phyloP scores from a whole-genome alignment of 2,329 filamentous ascomycete species.

The Metarhizium humberi region DNA sequence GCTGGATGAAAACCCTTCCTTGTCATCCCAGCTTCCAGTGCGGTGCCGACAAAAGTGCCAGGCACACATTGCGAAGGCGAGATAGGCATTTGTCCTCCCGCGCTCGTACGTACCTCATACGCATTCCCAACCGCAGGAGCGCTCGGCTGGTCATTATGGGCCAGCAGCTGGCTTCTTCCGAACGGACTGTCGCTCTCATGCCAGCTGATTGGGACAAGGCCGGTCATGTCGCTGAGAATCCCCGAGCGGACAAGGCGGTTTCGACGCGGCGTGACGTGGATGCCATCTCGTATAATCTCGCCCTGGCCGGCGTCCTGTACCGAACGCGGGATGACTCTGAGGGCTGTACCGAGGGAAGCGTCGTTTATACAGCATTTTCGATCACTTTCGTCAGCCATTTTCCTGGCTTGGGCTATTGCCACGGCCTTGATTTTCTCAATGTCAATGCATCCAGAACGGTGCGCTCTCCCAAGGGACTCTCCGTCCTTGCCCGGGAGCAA shows the following conservation, averaged over 20 bases:
- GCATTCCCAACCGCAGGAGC: background rate
- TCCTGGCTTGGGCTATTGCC: background rate
- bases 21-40: background rate
- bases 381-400: background rate
- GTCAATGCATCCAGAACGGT: conserved; percentile 9
- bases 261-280: conserved; percentile 2
- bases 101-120: background rate
- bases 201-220: background rate
- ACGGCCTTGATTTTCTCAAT: background rate
- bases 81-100: background rate
- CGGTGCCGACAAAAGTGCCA: background rate
- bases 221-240: background rate
- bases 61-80: background rate
- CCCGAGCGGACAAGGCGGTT: conserved; percentile 4
- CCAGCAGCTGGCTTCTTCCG: background rate
- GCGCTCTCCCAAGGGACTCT: conserved; percentile 6
- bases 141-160: background rate
- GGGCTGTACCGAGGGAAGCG: background rate
- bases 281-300: background rate
- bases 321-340: background rate
- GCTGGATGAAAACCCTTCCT: background rate
- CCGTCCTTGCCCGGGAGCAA: conserved; percentile 13
- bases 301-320: no score
- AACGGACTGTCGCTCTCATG: background rate
- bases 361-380: background rate